Conservation (phyloP, 192 early-diverging fungal species). For the Coemansia sp. region DNA sequence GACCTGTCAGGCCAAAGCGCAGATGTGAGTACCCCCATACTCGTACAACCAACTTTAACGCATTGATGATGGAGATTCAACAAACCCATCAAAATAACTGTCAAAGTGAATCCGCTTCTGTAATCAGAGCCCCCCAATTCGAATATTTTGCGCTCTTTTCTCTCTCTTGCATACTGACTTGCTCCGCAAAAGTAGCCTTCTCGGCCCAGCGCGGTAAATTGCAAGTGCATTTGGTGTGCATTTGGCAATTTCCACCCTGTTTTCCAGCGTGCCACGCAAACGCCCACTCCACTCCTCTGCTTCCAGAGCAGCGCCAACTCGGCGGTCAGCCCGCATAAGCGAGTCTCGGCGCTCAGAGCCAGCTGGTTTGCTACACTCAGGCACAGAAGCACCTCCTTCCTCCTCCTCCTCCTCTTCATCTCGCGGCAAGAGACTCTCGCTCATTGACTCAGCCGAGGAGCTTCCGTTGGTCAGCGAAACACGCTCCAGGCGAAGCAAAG, state of each 20-base stretch:
- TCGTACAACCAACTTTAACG: no score
- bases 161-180: neutral
- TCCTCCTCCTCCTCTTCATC: neutral
- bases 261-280: slow-evolving; percentile 30
- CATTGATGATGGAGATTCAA: no score
- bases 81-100: no score
- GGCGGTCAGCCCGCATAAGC: slow-evolving; percentile 24
- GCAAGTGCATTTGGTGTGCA: slow-evolving; percentile 22
- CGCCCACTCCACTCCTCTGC: slow-evolving; percentile 4
- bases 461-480: neutral
- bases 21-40: no score
- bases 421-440: neutral
- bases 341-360: slow-evolving; percentile 17
- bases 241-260: slow-evolving; percentile 16
- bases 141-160: no score
- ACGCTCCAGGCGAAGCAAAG: neutral
- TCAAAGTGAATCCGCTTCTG: no score
- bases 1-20: no score
- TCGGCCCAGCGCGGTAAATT: slow-evolving; percentile 7
- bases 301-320: slow-evolving; percentile 13
- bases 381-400: neutral
- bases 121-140: no score
- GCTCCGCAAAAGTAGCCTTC: slow-evolving; percentile 4
- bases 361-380: neutral
- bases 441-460: neutral